Base-by-base conservation (phyloP, 2,329 filamentous ascomycete species). In the Polychaeton citri region DNA sequence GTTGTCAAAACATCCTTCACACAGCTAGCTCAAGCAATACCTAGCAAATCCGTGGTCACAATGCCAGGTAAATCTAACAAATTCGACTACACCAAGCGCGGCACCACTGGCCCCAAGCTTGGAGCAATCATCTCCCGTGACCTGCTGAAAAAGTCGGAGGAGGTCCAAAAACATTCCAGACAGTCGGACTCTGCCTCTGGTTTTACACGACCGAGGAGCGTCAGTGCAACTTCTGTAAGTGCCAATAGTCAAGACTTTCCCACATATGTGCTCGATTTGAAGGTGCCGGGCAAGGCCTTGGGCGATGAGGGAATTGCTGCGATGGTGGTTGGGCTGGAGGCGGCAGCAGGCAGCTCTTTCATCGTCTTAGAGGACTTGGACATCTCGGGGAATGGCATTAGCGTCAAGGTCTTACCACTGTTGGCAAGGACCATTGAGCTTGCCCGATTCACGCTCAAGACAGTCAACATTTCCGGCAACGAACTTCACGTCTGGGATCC, bases 391-490 rank as follows among this genome's bases (percentile, higher is more conserved):
- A 71, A 70, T 43, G 40, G 43, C 7, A 53, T 71, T 19, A 68
- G 63, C 0, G 53, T 58, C 4, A 39, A 43, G 6, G 58, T 62
- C 3, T 54, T 71, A 13, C 48, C 47, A 6, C 54, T 54, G 30
- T 53, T 71, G 3, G 59, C 60, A 2, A 47, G 52, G 15, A 52
- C 67, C 21, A 55, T 71, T 32, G 43, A 49, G 9, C 47, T 62
- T n/a, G 59, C 60, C 6, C 40, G 46, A n/a, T 53, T 54, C n/a
- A 62, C 66, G 26, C 47, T 71, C 12, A 58, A 59, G 40, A 62
- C 64, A 18, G 49, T 71, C 15, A 62, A 68, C 41, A 45, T 71
- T 6, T 62, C 65, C 6, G 43, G 56, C 16, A 71, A 71, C 44
- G 41, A 53, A 1, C 62, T 71, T 40, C 46, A 42, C 8, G 54